Evolutionary conservation across 1,284 basidiomycete genomes (phyloP).

Genomic region (Apiotrichum mycotoxinovorans): DNA sequence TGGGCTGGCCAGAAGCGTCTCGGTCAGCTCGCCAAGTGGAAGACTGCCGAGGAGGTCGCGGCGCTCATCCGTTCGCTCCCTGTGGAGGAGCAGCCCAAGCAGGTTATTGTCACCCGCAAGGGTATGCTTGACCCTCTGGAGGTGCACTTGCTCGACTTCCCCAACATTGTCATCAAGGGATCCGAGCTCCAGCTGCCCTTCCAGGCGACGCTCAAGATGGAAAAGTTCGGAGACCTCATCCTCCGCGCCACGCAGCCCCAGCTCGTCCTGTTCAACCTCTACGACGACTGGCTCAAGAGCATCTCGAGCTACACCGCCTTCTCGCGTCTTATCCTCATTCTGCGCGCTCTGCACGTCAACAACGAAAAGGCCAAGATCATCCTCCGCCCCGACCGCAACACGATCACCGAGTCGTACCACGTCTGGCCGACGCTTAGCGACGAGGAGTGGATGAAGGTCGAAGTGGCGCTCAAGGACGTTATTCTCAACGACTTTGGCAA

Average conservation of each 20-base stretch:
- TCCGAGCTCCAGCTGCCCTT: conserved; percentile 97
- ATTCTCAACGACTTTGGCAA: conserved; percentile 97
- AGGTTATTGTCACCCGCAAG: conserved; percentile 98
- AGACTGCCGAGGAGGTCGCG: conserved; percentile 97
- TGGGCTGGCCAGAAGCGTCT: conserved; percentile 99
- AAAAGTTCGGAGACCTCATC: conserved; percentile 98
- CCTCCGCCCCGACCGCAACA: conserved; percentile 85
- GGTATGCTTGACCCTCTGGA: conserved; percentile 99
- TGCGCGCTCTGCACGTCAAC: conserved; percentile 97
- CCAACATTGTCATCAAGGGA: conserved; percentile 99
- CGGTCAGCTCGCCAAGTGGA: conserved; percentile 97
- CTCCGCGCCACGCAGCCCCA: conserved; percentile 52
- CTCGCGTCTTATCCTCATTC: conserved; percentile 89
- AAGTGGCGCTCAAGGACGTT: conserved; percentile 92
- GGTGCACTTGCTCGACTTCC: conserved; percentile 98
- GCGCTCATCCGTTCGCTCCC: conserved; percentile 94
- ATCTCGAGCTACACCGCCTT: conserved; percentile 99
- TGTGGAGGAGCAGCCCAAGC: conserved; percentile 98
- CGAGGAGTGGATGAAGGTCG: conserved; percentile 99
- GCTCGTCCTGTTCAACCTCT: conserved; percentile 87
- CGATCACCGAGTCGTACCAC: conserved; percentile 95
- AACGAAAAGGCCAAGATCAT: conserved; percentile 99
- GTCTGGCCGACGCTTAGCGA: conserved; percentile 95
- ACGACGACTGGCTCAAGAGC: conserved; percentile 98
- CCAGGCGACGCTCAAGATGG: conserved; percentile 99